phyloP scores from a whole-genome alignment of 306 rosid species.

The Morella rubra region DNA sequence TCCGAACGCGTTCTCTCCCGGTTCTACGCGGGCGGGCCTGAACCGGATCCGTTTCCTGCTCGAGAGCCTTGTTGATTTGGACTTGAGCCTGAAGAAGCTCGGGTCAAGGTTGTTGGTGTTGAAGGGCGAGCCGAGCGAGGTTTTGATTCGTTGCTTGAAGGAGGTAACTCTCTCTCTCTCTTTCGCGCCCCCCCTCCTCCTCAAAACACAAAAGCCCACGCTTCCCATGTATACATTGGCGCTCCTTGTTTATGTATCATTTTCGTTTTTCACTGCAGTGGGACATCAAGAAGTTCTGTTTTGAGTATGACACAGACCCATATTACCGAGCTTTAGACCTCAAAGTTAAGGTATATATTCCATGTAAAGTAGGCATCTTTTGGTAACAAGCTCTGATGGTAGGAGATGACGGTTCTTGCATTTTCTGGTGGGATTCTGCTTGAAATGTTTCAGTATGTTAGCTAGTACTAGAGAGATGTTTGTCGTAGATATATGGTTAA shows the following conservation, averaged over 20 bases:
- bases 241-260: not conserved
- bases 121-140: conserved; percentile 69
- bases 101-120: conserved; percentile 75
- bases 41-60: conserved; percentile 74
- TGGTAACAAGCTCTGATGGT: not conserved
- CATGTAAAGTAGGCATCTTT: not conserved
- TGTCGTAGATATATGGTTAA: not conserved
- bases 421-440: too few species aligned
- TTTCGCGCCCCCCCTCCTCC: not conserved
- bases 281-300: conserved; percentile 71
- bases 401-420: not conserved
- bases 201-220: not conserved
- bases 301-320: conserved; percentile 90
- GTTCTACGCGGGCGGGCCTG: conserved; percentile 63
- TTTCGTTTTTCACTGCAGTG: conserved; percentile 43
- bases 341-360: conserved; percentile 56
- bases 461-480: not conserved
- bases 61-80: conserved; percentile 71
- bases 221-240: not conserved
- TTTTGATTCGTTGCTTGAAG: conserved; percentile 62
- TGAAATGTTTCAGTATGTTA: not conserved
- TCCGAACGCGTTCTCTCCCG: conserved; percentile 46
- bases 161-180: conserved; percentile 38
- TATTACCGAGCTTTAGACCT: conserved; percentile 75
- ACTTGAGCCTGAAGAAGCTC: conserved; percentile 57